Conservation (phyloP, 164 flowering plant species). For the Tetracentron sinense region DNA sequence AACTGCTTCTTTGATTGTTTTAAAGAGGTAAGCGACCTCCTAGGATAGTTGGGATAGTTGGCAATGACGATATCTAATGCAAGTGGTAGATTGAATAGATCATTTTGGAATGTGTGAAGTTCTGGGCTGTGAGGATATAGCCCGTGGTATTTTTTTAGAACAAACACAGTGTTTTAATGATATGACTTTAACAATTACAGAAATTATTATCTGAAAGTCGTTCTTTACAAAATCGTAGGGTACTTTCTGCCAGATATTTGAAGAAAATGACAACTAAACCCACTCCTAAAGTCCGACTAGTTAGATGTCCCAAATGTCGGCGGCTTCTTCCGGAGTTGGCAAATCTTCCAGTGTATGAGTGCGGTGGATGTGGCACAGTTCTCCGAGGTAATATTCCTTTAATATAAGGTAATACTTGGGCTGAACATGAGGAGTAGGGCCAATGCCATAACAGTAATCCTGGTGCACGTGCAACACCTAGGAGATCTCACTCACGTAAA, state of each 20-base stretch:
- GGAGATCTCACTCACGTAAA: no score
- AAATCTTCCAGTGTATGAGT: constrained; percentile 51
- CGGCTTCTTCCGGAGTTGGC: constrained; percentile 53
- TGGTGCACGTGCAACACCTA: no score
- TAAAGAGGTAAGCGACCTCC: no score
- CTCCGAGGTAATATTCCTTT: constrained; percentile 54
- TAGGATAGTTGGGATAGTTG: no score
- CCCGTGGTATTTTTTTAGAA: no score
- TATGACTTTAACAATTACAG: no score
- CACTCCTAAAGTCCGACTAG: constrained; percentile 45
- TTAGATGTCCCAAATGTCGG: constrained; percentile 69
- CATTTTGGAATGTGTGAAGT: no score
- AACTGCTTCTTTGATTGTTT: no score
- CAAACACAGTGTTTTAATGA: no score
- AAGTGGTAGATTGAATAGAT: no score
- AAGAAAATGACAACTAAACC: constrained; percentile 30
- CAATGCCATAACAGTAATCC: background rate
- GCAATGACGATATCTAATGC: background rate
- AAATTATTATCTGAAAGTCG: no score
- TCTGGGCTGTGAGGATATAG: background rate
- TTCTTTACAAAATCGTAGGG: background rate
- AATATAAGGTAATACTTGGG: background rate
- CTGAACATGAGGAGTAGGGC: background rate
- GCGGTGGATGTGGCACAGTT: constrained; percentile 68
- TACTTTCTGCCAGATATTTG: background rate